phyloP scores from a whole-genome alignment of 805 yeast genomes.

The Lachancea quebecensis region DNA sequence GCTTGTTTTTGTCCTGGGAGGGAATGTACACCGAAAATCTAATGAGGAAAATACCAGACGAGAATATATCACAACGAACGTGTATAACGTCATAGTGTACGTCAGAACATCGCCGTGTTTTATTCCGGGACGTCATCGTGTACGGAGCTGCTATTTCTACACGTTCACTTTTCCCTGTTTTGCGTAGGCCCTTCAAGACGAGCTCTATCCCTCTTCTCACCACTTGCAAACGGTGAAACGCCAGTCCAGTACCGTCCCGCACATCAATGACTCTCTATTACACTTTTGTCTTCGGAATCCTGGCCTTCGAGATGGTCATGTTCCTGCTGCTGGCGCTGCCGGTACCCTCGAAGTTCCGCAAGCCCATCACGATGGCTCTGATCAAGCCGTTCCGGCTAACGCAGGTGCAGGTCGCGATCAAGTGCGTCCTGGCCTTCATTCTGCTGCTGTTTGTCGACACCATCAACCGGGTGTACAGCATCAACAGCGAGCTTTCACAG shows the following conservation, averaged over 20 bases:
- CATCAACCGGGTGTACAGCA: slow-evolving; percentile 71
- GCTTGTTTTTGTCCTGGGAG: no score
- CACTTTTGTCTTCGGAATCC: slow-evolving; percentile 57
- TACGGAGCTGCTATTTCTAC: no score
- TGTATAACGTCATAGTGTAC: no score
- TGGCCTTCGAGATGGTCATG: slow-evolving; percentile 68
- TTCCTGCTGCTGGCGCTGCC: slow-evolving; percentile 82
- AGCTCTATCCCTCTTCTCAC: no score
- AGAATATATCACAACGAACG: no score
- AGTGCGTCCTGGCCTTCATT: slow-evolving; percentile 78
- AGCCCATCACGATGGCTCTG: slow-evolving; percentile 54
- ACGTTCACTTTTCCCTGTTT: no score
- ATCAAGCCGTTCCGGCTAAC: slow-evolving; percentile 64
- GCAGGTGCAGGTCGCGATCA: slow-evolving; percentile 67
- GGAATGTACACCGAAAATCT: no score
- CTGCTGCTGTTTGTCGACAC: slow-evolving; percentile 81
- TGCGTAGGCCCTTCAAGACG: no score
- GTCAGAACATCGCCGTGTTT: no score
- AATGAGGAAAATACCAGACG: no score
- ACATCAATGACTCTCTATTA: slow-evolving; percentile 27
- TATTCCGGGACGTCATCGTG: no score
- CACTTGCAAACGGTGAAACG: no score
- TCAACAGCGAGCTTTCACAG: slow-evolving; percentile 50
- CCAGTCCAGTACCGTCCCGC: not conserved
- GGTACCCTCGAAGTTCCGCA: slow-evolving; percentile 67